phyloP scores from a whole-genome alignment of 768 basidiomycete genomes.

The Tulasnella sp. region DNA sequence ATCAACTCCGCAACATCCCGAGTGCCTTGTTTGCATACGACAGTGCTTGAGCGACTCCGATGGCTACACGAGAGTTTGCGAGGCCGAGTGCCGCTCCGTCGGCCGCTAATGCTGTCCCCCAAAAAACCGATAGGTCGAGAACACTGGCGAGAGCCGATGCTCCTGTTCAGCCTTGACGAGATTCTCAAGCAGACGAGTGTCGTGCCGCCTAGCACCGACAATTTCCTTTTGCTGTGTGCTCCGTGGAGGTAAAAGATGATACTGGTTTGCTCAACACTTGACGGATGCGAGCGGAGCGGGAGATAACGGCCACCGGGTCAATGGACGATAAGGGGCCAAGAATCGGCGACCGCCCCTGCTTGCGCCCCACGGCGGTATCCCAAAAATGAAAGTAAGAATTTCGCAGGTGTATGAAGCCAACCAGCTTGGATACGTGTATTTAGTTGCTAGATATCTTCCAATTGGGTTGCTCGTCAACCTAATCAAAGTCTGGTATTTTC shows the following conservation, averaged over 20 bases:
- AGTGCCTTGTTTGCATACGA: slow-evolving; percentile 71
- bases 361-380: not conserved
- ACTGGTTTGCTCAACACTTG: not conserved
- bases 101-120: slow-evolving; percentile 69
- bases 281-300: not conserved
- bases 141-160: slow-evolving; percentile 56
- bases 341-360: slow-evolving; percentile 42
- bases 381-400: not conserved
- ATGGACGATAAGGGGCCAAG: not conserved
- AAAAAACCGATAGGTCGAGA: slow-evolving; percentile 56
- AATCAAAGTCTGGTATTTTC: no score
- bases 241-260: not conserved
- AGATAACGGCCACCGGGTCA: not conserved
- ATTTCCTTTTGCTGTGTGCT: slow-evolving; percentile 45
- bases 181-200: slow-evolving; percentile 71
- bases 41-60: slow-evolving; percentile 55
- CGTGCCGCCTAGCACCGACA: slow-evolving; percentile 69
- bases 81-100: slow-evolving; percentile 71
- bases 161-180: slow-evolving; percentile 72
- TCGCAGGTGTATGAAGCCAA: not conserved
- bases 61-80: slow-evolving; percentile 56
- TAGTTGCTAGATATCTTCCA: no score
- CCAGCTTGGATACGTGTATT: no score
- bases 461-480: no score
- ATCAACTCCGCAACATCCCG: slow-evolving; percentile 57